Base-by-base conservation (phyloP, 2,329 filamentous ascomycete species). In the Pyricularia sp. region DNA sequence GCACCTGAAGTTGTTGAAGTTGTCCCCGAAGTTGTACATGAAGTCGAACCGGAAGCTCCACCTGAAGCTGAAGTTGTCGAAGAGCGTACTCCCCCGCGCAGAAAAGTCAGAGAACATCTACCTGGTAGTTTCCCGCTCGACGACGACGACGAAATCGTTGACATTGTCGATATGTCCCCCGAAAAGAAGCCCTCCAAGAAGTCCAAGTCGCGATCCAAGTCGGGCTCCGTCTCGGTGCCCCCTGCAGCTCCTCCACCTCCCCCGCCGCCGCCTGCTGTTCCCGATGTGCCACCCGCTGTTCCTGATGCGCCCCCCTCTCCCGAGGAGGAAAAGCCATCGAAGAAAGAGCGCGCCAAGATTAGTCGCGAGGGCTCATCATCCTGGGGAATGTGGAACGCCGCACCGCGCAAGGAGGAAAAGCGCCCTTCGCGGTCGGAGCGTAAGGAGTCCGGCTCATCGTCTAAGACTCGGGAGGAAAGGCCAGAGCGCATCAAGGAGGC, bases 341-440 rank as follows among this genome's bases (percentile, higher is more conserved):
- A 88, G 79, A 96, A 91, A 76, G 92, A 96, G 71, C 90, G 93
- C 17, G 81, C 90, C 31, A 92, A 90, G 75, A 87, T 93, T 71
- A 91, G 88, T 73, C 91, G 92, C 69, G 89, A 91, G 55, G 84
- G 86, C 50, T 83, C 86, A 14, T 20, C 42, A 4, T 88, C 90
- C 33, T 95, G 93, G 92, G 90, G 89, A 50, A 88, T 88, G 77
- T 94, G 91, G 91, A 87, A 86, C 23, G 84, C 88, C 20, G 85
- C 3, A 79, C 83, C 81, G 23, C 76, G 73, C 58, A 75, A 80
- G 77, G 86, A 89, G 25, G 83, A 84, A 71, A 87, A 86, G 73
- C 76, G 82, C 2, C 74, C 76, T 10, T 87, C 88, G 0, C 90
- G 86, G 75, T 88, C 89, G 69, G 88, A 88, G 73, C 83, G 84